Percentiles rank a stretch among this genome's conserved stretches.
phyloP scores from a whole-genome alignment of 2,329 filamentous ascomycete genomes.

The Fusarium udum region DNA sequence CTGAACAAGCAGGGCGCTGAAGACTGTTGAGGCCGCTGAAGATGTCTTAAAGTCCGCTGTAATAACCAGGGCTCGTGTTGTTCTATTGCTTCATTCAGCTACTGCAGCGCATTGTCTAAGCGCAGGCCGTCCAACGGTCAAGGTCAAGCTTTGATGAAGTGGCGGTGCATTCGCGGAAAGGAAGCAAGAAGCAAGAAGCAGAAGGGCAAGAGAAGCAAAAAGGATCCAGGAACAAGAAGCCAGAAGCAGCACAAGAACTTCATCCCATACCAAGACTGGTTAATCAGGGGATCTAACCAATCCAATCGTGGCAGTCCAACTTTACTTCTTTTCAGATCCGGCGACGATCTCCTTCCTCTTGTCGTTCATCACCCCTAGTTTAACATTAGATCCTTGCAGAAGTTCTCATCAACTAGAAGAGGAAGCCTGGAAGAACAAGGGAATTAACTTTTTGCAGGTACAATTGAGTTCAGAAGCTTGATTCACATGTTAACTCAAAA shows the following conservation, averaged over 20 bases:
- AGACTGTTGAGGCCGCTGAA: slow-evolving; percentile 28
- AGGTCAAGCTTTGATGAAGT: slow-evolving; percentile 3
- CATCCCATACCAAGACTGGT: background rate
- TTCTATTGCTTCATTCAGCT: slow-evolving; percentile 20
- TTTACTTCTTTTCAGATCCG: slow-evolving; percentile 28
- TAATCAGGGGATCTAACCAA: slow-evolving; percentile 12
- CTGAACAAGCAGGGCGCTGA: slow-evolving; percentile 19
- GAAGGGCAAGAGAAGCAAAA: background rate
- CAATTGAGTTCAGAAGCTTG: background rate
- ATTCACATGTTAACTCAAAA: background rate
- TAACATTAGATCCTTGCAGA: slow-evolving; percentile 1
- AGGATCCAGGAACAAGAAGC: slow-evolving; percentile 1
- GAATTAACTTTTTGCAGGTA: slow-evolving; percentile 2
- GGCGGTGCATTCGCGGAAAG: background rate
- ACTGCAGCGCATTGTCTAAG: slow-evolving; percentile 25
- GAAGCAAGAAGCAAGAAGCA: background rate
- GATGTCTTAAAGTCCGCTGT: slow-evolving; percentile 24
- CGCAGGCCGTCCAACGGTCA: background rate
- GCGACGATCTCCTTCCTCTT: slow-evolving; percentile 28
- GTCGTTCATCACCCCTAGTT: slow-evolving; percentile 5
- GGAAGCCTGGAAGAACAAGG: slow-evolving; percentile 2
- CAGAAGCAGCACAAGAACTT: background rate
- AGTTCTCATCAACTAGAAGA: background rate
- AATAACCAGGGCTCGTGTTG: slow-evolving; percentile 23
- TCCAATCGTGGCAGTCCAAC: slow-evolving; percentile 6